These are phyloP conservation scores for Lyophyllum semitale DNA, from an alignment of 768 basidiomycete genomes.

Conservation along the genomic window DNA sequence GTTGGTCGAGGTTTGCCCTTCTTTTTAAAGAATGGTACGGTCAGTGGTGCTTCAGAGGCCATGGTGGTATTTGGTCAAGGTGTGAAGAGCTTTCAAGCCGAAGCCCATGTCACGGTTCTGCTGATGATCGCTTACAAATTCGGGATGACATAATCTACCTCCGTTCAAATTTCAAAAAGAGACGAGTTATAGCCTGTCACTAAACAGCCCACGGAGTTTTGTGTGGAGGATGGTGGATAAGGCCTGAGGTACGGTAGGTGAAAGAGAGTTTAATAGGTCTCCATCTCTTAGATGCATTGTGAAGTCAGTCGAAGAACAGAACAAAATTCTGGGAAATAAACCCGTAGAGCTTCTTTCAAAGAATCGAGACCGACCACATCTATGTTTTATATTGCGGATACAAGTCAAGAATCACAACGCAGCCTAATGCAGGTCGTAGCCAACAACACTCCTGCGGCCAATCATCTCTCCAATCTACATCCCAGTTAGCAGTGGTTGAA, in stretches of 20 bases:
- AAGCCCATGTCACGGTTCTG: background rate
- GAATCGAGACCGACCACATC: slow-evolving; percentile 6
- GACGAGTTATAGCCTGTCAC: too few relatives aligned
- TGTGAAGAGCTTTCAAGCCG: background rate
- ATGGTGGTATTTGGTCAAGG: slow-evolving; percentile 30
- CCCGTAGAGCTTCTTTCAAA: too few relatives aligned
- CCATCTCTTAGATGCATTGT: too few relatives aligned
- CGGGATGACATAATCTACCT: slow-evolving; percentile 2
- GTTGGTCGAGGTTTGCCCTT: slow-evolving; percentile 75
- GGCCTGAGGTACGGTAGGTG: too few relatives aligned
- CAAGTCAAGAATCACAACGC: background rate
- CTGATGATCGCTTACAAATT: slow-evolving; percentile 8
- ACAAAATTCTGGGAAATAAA: too few relatives aligned
- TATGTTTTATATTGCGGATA: slow-evolving; percentile 12
- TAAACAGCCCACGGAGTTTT: too few relatives aligned
- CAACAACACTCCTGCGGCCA: slow-evolving; percentile 77
- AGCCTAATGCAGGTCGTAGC: slow-evolving; percentile 66
- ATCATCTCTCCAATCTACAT: slow-evolving; percentile 84
- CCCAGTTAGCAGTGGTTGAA: background rate
- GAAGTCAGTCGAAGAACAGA: too few relatives aligned
- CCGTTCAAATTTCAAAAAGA: too few relatives aligned
- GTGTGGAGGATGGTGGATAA: too few relatives aligned
- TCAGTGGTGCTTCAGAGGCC: slow-evolving; percentile 39
- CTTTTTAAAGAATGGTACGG: slow-evolving; percentile 89
- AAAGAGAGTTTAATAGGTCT: too few relatives aligned